Evolutionary conservation across 305 asterid species (phyloP).

Genomic region (Solanum hybrid): DNA sequence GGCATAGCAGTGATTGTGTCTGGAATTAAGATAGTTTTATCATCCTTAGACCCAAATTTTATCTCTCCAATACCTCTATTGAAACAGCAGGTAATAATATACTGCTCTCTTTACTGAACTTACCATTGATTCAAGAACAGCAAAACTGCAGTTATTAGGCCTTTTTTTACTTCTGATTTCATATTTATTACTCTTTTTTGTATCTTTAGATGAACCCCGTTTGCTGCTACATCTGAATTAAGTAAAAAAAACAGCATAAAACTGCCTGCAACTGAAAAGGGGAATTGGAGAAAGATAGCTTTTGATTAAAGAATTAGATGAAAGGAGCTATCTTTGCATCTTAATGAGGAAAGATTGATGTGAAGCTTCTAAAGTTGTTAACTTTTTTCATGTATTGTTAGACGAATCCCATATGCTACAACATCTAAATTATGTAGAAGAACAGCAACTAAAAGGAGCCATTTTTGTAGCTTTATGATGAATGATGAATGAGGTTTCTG

Average conservation of each 20-base stretch:
- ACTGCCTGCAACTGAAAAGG: background rate
- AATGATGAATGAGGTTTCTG: background rate
- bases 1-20: conserved; percentile 66
- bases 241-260: background rate
- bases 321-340: background rate
- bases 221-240: background rate
- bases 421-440: background rate
- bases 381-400: background rate
- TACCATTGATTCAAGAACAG: background rate
- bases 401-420: background rate
- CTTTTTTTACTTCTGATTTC: background rate
- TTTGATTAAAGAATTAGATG: background rate
- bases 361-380: background rate
- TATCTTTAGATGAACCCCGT: background rate
- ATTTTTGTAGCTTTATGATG: background rate
- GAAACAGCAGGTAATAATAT: conserved; percentile 25
- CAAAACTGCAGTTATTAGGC: background rate
- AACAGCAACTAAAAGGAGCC: background rate
- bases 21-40: conserved; percentile 52
- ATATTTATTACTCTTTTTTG: background rate
- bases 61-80: conserved; percentile 27
- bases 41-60: conserved; percentile 26
- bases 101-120: background rate
- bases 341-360: background rate
- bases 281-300: background rate